Conservation (phyloP, 1,284 basidiomycete genomes). For the Phlebopus sp. region DNA sequence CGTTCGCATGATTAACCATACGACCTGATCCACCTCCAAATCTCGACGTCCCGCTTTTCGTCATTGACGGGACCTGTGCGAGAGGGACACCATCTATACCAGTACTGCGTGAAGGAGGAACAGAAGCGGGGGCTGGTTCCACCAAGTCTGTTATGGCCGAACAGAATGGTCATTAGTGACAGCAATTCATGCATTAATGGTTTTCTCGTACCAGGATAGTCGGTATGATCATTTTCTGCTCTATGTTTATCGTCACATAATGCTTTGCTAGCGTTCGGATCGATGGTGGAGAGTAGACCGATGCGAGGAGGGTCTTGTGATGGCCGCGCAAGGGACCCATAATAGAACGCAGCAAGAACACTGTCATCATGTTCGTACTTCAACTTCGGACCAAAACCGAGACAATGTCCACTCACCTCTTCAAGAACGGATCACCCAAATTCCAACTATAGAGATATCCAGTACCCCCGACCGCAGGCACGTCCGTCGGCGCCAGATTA, state of each 20-base stretch:
- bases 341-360: conserved; percentile 57
- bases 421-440: conserved; percentile 52
- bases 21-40: background rate
- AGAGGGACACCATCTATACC: conserved; percentile 30
- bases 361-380: conserved; percentile 30
- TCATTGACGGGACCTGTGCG: conserved; percentile 17
- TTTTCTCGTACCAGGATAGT: conserved; percentile 23
- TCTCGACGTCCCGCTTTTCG: conserved; percentile 7
- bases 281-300: conserved; percentile 67
- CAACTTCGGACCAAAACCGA: no score
- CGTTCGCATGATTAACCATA: conserved; percentile 9
- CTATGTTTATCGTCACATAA: conserved; percentile 24
- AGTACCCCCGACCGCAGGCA: conserved; percentile 38
- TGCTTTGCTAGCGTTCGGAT: conserved; percentile 40
- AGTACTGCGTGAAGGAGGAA: conserved; percentile 19
- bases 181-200: no score
- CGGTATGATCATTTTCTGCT: conserved; percentile 19
- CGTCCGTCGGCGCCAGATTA: conserved; percentile 53
- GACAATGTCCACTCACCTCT: conserved; percentile 36
- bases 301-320: conserved; percentile 64
- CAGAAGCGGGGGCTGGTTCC: conserved; percentile 24
- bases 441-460: conserved; percentile 55
- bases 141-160: conserved; percentile 25
- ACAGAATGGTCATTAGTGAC: background rate
- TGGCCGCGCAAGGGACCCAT: conserved; percentile 62